These are phyloP conservation scores for Tetraselmis chui DNA, from an alignment of 139 green algal genomes.

Conservation along the genomic window DNA sequence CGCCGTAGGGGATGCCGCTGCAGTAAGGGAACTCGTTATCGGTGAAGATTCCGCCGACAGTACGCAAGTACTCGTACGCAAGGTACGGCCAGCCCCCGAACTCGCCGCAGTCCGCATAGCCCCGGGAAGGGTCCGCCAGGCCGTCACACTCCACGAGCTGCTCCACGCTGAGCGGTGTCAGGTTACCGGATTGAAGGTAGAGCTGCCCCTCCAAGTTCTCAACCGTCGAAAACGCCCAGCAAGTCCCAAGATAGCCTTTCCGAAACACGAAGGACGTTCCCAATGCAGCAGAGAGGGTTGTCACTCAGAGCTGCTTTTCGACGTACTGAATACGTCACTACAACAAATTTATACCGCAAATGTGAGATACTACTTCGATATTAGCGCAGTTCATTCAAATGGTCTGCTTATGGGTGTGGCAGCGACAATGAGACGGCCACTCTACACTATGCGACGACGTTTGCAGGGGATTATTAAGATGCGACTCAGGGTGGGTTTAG, in stretches of 20 bases:
- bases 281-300: neutral
- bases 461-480: no score
- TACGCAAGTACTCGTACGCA: constrained; percentile 1
- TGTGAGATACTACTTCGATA: neutral
- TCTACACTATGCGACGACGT: no score
- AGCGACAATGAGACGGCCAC: neutral
- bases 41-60: neutral
- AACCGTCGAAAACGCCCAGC: constrained; percentile 5
- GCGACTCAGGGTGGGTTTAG: neutral
- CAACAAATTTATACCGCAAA: neutral
- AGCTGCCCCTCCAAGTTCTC: constrained; percentile 7
- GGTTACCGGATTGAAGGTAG: neutral
- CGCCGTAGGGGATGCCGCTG: neutral
- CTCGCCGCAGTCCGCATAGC: constrained; percentile 1
- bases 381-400: neutral
- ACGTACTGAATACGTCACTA: neutral
- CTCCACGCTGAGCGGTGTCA: neutral
- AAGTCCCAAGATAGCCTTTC: neutral
- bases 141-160: constrained; percentile 9
- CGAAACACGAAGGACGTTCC: neutral
- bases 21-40: neutral
- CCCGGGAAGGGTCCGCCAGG: neutral
- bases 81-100: constrained; percentile 15
- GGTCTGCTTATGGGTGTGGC: no score
- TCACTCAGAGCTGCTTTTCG: no score